Conservation (phyloP, 2,329 filamentous ascomycete genomes). For the Rhynchosporium graminicola region DNA sequence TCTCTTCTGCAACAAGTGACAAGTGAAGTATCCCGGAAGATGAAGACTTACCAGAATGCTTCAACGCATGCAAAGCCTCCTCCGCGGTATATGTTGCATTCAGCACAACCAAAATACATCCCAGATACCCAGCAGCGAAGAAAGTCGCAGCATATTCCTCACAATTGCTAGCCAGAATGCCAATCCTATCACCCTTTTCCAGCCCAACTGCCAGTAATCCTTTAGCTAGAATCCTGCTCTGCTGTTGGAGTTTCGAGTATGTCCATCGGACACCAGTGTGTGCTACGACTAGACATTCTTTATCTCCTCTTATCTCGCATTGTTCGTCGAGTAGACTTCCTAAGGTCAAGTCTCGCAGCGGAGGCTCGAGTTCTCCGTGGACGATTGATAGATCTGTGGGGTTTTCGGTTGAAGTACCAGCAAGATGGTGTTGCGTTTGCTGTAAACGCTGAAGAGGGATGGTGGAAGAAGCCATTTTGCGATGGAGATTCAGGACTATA, state of each 20-base stretch:
- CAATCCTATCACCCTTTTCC: slow-evolving; percentile 28
- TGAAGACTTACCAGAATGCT: slow-evolving; percentile 62
- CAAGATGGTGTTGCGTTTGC: slow-evolving; percentile 7
- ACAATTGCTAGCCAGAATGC: slow-evolving; percentile 31
- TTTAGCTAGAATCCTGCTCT: slow-evolving; percentile 61
- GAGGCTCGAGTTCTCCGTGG: slow-evolving; percentile 45
- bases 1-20: too few species aligned
- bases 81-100: slow-evolving; percentile 80
- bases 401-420: not conserved
- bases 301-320: slow-evolving; percentile 61
- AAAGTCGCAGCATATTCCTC: slow-evolving; percentile 38
- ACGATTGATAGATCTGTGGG: slow-evolving; percentile 5
- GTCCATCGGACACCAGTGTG: slow-evolving; percentile 78
- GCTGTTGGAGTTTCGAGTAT: slow-evolving; percentile 63
- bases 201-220: slow-evolving; percentile 54
- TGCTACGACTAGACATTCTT: slow-evolving; percentile 71
- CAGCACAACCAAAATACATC: slow-evolving; percentile 71
- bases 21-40: not conserved
- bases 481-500: not conserved
- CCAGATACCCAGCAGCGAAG: slow-evolving; percentile 45
- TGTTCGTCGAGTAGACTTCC: slow-evolving; percentile 73
- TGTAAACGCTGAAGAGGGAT: not conserved
- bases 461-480: slow-evolving; percentile 8
- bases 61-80: slow-evolving; percentile 70
- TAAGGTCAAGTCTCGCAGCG: slow-evolving; percentile 70